A percentile compares a stretch with the other conserved stretches of the same genome.
Evolutionary conservation across 164 flowering plant species (phyloP).

Genomic region (Piper longum): DNA sequence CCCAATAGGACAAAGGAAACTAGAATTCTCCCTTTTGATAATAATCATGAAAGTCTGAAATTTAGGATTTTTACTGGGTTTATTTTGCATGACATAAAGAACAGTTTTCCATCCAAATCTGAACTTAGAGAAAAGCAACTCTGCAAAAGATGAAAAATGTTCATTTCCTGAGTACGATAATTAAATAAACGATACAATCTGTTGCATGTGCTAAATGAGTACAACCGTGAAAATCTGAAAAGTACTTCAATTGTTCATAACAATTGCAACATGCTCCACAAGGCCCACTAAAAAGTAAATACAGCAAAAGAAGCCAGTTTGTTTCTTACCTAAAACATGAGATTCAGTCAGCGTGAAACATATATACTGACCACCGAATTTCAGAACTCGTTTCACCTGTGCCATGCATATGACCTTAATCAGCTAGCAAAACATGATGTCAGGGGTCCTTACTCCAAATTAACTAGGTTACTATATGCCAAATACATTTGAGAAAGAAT

Average conservation of each 20-base stretch:
- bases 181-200: neutral
- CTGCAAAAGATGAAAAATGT: conserved; percentile 21
- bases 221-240: neutral
- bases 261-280: neutral
- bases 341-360: conserved; percentile 88
- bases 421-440: neutral
- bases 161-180: neutral
- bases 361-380: conserved; percentile 50
- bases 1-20: conserved; percentile 26
- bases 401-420: conserved; percentile 1
- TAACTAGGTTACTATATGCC: neutral
- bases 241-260: neutral
- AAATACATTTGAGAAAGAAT: conserved; percentile 7
- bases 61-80: conserved; percentile 26
- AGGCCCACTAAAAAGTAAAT: neutral
- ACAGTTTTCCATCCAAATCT: conserved; percentile 76
- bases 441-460: neutral
- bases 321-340: conserved; percentile 70
- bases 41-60: conserved; percentile 72
- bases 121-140: conserved; percentile 64
- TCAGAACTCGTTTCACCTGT: conserved; percentile 76
- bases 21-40: conserved; percentile 42
- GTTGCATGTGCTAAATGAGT: neutral
- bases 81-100: conserved; percentile 43
- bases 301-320: neutral